Conservation (phyloP, 306 rosid species). For the Fragaria iinumae region DNA sequence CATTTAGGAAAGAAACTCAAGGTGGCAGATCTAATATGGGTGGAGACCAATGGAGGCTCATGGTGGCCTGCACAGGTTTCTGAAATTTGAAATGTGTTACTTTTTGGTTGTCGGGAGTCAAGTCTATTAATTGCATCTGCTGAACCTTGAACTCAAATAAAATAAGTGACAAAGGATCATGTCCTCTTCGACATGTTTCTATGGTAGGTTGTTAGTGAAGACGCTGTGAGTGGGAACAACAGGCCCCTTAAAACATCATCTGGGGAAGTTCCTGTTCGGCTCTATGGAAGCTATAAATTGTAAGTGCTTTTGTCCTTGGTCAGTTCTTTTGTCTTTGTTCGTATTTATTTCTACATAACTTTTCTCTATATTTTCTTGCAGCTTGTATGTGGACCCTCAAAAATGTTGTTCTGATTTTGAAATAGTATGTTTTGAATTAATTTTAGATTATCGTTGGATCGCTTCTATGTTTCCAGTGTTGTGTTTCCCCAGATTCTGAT, state of each 20-base stretch:
- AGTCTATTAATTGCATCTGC: conserved; percentile 3
- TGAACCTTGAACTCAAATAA: background rate
- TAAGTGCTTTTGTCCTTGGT: conserved; percentile 28
- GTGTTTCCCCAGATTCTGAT: background rate
- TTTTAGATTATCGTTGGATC: conserved; percentile 19
- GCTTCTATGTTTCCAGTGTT: background rate
- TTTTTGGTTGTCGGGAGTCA: conserved; percentile 3
- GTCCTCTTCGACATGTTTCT: conserved; percentile 9
- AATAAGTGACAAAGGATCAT: background rate
- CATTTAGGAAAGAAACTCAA: conserved; percentile 21
- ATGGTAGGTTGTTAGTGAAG: conserved; percentile 60
- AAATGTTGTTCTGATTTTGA: conserved; percentile 54
- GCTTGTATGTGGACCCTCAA: conserved; percentile 59
- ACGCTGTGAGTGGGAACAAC: conserved; percentile 17
- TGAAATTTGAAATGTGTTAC: conserved; percentile 12
- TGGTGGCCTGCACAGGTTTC: conserved; percentile 87
- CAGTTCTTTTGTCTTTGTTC: conserved; percentile 9
- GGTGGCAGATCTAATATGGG: conserved; percentile 45
- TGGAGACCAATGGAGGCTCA: conserved; percentile 36
- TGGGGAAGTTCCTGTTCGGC: conserved; percentile 54
- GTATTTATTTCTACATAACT: conserved; percentile 6
- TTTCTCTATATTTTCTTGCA: conserved; percentile 32
- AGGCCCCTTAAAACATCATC: conserved; percentile 37
- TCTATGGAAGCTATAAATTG: conserved; percentile 65
- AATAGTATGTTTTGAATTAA: conserved; percentile 28